A percentile compares a stretch with the other conserved stretches of the same genome.
phyloP scores from a whole-genome alignment of 805 yeast species.

The Saturnispora diversa region DNA sequence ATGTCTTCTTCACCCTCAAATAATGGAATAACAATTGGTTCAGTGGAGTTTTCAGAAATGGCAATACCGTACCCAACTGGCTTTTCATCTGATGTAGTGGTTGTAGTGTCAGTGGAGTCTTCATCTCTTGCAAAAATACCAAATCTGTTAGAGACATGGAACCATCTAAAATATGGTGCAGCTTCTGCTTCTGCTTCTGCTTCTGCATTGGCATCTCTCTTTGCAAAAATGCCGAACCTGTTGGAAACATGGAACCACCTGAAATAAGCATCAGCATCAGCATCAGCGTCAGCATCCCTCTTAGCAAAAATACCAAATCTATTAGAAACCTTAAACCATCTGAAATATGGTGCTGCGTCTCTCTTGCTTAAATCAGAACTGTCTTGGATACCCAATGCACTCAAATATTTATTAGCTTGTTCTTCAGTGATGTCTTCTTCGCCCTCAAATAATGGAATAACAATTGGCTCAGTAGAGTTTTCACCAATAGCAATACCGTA shows the following conservation, averaged over 20 bases:
- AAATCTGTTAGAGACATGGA: slow-evolving; percentile 5
- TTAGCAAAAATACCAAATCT: slow-evolving; percentile 9
- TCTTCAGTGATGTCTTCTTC: slow-evolving; percentile 9
- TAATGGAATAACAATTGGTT: slow-evolving; percentile 7
- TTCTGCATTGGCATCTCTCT: slow-evolving; percentile 4
- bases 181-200: no score
- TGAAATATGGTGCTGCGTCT: slow-evolving; percentile 2
- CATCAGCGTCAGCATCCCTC: not conserved
- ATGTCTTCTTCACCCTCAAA: slow-evolving; percentile 8
- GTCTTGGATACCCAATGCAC: slow-evolving; percentile 3
- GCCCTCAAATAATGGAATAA: slow-evolving; percentile 7
- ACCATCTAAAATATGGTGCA: slow-evolving; percentile 9
- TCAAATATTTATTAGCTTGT: slow-evolving; percentile 6
- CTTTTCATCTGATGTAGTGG: no score
- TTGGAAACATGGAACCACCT: slow-evolving; percentile 7
- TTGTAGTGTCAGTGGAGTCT: slow-evolving; percentile 1
- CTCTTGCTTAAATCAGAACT: slow-evolving; percentile 1
- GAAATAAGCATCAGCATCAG: slow-evolving; percentile 1
- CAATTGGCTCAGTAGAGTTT: slow-evolving; percentile 6
- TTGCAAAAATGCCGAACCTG: slow-evolving; percentile 7
- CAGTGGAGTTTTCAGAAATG: slow-evolving; percentile 5
- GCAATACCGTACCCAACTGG: slow-evolving; percentile 11
- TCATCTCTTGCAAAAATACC: slow-evolving; percentile 9
- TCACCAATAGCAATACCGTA: slow-evolving; percentile 9
- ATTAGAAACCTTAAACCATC: slow-evolving; percentile 8